Evolutionary conservation across 2,329 filamentous ascomycete genomes (phyloP), one percentile per base, ranked within the genome.

Genomic region (Calonectria hongkongensis): DNA sequence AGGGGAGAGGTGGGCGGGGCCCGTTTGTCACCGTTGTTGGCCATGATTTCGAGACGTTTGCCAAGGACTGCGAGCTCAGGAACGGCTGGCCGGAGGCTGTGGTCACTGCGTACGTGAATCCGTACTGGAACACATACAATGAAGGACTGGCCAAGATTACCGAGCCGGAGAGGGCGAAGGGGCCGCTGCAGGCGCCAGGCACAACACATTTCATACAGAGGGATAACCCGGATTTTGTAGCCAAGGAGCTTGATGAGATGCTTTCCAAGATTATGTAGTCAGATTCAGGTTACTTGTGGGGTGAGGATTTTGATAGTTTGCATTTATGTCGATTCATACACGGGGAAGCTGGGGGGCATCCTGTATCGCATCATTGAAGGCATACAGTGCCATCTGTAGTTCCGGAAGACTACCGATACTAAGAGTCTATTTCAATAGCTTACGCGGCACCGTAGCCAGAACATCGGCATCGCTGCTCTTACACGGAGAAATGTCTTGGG

Each of bases 41-140:
- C 0, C 79, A 80, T 25, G 76, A 80, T 36, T 78, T 79, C 30
- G 60, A 73, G 6, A 63, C 50, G 3, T 80, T 80, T 12, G 74
- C 76, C 0, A 62, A 64, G 2, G 71, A 73, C 6, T 67, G 71
- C 0, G 72, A 66, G 0, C 33, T 15, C 13, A 65, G 33, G 1
- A 74, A 74, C 8, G 66, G 64, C 4, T 54, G 66, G 27, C 66
- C 72, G 5, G 54, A 64, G 0, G 43, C 64, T 15, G 71, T 90
- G 43, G 87, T 87, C 0, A 87, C 87, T 75, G 82, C 81, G 12
- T 92, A 90, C 76, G 77, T 88, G 64, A 90, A 91, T 68, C 87
- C 89, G 0, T 84, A 83, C 2, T 92, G 90, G 90, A 82, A 85
- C 3, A 73, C 62, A 36, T 92, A 91, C 75, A 91, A 92, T 62